These are phyloP conservation scores for Epicoccum nigrum DNA, from an alignment of 2,329 filamentous ascomycete species.

Conservation along the genomic window DNA sequence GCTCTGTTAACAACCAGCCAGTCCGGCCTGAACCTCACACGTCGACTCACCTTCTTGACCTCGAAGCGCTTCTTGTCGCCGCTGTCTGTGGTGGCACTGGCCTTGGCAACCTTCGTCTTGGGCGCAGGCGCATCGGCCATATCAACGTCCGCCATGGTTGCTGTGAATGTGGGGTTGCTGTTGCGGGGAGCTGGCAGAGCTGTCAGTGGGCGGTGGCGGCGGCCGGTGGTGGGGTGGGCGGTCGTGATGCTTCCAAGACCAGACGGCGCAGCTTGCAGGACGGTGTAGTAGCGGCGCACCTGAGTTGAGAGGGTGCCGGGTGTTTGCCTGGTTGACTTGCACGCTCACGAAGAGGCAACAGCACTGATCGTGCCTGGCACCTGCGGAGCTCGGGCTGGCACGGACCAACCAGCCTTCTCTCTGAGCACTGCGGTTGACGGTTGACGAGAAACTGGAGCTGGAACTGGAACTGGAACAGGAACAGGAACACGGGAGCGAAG, in stretches of 20 bases:
- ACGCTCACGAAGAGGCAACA: slow-evolving; percentile 12
- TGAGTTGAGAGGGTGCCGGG: not conserved
- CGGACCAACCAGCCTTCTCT: slow-evolving; percentile 5
- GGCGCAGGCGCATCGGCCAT: slow-evolving; percentile 81
- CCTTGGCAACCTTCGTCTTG: slow-evolving; percentile 60
- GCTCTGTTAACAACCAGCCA: slow-evolving; percentile 24
- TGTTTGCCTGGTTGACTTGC: slow-evolving; percentile 4
- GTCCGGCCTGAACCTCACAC: slow-evolving; percentile 4
- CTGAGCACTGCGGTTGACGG: slow-evolving; percentile 9
- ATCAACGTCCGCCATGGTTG: slow-evolving; percentile 87
- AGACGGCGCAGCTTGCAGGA: slow-evolving; percentile 8
- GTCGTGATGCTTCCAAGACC: not conserved
- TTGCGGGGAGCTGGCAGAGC: slow-evolving; percentile 21
- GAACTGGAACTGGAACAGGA: not conserved
- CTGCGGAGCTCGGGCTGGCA: slow-evolving; percentile 7
- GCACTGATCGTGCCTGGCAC: slow-evolving; percentile 11
- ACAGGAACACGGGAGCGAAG: no score
- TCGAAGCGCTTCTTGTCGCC: slow-evolving; percentile 93
- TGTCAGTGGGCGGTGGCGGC: not conserved
- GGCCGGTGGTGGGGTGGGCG: not conserved
- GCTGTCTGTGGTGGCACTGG: slow-evolving; percentile 57
- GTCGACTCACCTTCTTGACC: slow-evolving; percentile 84
- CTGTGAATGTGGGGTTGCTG: slow-evolving; percentile 24
- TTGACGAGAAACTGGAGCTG: not conserved
- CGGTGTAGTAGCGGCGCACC: slow-evolving; percentile 7